These are phyloP conservation scores for Cordyceps cateniannulata DNA, from an alignment of 2,329 filamentous ascomycete species.

Conservation along the genomic window DNA sequence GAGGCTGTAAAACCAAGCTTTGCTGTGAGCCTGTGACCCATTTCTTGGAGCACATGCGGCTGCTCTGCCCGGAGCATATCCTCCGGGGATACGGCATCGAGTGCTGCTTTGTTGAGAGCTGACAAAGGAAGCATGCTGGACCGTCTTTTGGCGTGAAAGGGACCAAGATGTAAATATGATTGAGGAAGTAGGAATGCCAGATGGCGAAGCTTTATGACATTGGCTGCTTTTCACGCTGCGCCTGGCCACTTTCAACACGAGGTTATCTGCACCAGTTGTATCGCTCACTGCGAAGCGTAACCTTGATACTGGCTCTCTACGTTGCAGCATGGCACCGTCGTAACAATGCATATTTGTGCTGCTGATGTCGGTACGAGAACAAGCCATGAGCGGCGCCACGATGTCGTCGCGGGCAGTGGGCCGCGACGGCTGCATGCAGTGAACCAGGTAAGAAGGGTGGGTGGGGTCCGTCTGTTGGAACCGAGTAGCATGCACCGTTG, in stretches of 20 bases:
- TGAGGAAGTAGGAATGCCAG: neutral
- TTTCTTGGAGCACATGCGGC: neutral
- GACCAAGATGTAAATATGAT: neutral
- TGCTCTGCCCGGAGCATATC: neutral
- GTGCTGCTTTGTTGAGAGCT: neutral
- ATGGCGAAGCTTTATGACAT: neutral
- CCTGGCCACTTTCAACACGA: too few species aligned
- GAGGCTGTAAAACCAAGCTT: neutral
- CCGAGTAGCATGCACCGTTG: neutral
- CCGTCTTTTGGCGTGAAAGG: neutral
- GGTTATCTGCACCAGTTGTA: too few species aligned
- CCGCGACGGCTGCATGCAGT: conserved; percentile 7
- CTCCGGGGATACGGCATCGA: neutral
- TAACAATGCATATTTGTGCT: too few species aligned
- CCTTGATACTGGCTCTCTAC: too few species aligned
- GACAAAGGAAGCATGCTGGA: neutral
- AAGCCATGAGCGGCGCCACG: too few species aligned
- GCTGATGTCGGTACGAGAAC: too few species aligned
- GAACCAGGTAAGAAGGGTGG: neutral
- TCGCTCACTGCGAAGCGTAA: too few species aligned
- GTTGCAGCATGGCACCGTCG: too few species aligned
- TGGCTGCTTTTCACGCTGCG: too few species aligned
- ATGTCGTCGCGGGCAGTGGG: neutral
- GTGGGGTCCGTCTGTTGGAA: neutral
- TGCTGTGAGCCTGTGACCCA: neutral